phyloP scores from a whole-genome alignment of 2,329 filamentous ascomycete genomes.

The Rhynchosporium graminicola region DNA sequence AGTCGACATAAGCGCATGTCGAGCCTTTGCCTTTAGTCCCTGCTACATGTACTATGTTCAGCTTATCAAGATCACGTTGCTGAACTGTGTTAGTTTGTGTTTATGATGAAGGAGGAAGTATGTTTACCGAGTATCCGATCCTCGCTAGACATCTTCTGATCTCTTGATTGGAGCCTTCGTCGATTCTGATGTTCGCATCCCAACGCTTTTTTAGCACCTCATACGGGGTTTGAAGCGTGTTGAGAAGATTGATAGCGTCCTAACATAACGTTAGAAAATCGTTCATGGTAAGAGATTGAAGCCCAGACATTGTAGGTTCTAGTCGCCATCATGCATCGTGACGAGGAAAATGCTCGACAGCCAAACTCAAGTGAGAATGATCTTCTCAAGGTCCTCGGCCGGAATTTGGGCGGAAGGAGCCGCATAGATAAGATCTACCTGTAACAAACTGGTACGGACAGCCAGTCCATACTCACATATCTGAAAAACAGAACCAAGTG shows the following conservation, averaged over 20 bases:
- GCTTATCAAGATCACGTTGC: slow-evolving; percentile 48
- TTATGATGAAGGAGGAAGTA: background rate
- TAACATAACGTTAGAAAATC: slow-evolving; percentile 42
- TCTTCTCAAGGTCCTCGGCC: background rate
- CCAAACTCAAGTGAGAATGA: background rate
- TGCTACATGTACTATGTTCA: slow-evolving; percentile 70
- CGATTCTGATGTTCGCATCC: slow-evolving; percentile 70
- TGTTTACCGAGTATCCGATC: slow-evolving; percentile 68
- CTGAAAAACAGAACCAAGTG: background rate
- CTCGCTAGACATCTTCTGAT: slow-evolving; percentile 77
- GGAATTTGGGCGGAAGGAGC: background rate
- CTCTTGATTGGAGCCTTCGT: slow-evolving; percentile 71
- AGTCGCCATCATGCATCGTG: slow-evolving; percentile 14
- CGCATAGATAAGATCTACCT: background rate
- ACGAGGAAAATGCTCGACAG: background rate
- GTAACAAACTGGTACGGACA: background rate
- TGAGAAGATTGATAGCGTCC: slow-evolving; percentile 85
- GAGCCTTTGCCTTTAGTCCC: slow-evolving; percentile 79
- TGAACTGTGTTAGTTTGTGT: slow-evolving; percentile 7
- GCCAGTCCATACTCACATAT: background rate
- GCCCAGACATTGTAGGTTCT: slow-evolving; percentile 29
- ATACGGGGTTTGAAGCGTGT: slow-evolving; percentile 88
- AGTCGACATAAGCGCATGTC: slow-evolving; percentile 67
- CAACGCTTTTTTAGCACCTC: slow-evolving; percentile 76
- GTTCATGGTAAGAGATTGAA: background rate